phyloP scores from a whole-genome alignment of 805 yeast genomes.

The Kluyveromyces aestuarii region DNA sequence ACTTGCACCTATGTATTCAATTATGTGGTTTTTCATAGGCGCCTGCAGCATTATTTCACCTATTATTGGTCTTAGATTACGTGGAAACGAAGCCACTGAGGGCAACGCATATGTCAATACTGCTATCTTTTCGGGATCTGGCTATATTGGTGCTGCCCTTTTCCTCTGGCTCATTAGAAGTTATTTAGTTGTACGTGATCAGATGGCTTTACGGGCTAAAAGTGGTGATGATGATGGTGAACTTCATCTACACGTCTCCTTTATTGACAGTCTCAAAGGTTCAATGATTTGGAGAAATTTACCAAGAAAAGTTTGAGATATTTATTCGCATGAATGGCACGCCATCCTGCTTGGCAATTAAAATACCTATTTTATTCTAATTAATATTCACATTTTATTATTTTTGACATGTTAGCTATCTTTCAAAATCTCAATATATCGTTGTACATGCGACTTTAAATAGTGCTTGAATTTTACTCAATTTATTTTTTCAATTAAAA shows the following conservation, averaged over 20 bases:
- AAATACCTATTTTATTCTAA: too few relatives aligned
- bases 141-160: slow-evolving; percentile 39
- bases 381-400: too few relatives aligned
- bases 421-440: too few relatives aligned
- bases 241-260: slow-evolving; percentile 12
- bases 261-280: slow-evolving; percentile 3
- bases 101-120: slow-evolving; percentile 41
- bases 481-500: too few relatives aligned
- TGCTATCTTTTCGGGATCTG: slow-evolving; percentile 50
- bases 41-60: slow-evolving; percentile 47
- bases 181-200: slow-evolving; percentile 45
- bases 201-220: slow-evolving; percentile 16
- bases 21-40: slow-evolving; percentile 48
- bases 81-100: slow-evolving; percentile 24
- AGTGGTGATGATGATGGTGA: slow-evolving; percentile 23
- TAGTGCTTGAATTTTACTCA: too few relatives aligned
- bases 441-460: too few relatives aligned
- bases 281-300: slow-evolving; percentile 4
- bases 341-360: too few relatives aligned
- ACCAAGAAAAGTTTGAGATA: slow-evolving; percentile 4
- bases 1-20: slow-evolving; percentile 39
- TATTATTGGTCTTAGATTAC: slow-evolving; percentile 47
- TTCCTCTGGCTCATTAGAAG: slow-evolving; percentile 41
- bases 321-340: not conserved
- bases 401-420: too few relatives aligned